A percentile compares a stretch with the other conserved stretches of the same genome.
Evolutionary conservation across 208 protist species (phyloP).

Genomic region (Porcisia deanei): DNA sequence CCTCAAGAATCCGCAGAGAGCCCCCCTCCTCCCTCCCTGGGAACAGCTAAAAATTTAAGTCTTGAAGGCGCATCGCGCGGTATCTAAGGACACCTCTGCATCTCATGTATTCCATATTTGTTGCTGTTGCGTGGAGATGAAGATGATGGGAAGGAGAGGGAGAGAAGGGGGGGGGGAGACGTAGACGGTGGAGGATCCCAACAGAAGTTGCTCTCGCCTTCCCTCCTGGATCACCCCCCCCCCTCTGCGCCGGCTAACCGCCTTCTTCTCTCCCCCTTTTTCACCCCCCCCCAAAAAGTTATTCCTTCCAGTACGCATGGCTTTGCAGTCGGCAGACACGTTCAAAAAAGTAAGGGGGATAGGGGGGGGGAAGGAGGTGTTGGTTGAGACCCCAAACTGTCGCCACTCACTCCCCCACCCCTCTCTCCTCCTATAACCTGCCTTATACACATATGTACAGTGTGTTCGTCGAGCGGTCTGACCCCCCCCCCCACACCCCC

Average conservation of each 20-base stretch:
- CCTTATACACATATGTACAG: background rate
- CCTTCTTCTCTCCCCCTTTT: background rate
- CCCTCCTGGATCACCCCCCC: slow-evolving; percentile 18
- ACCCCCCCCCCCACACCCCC: background rate
- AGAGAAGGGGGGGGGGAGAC: no score
- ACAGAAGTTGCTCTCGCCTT: slow-evolving; percentile 29
- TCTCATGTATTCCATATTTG: no score
- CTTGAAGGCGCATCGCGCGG: no score
- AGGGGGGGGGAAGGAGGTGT: background rate
- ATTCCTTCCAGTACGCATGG: background rate
- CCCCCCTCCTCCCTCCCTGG: no score
- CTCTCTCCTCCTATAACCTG: background rate
- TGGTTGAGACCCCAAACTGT: no score
- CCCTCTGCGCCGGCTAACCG: background rate
- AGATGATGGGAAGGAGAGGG: no score
- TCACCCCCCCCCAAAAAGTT: no score
- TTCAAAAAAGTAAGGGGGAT: background rate
- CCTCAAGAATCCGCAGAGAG: slow-evolving; percentile 30
- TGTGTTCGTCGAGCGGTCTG: no score
- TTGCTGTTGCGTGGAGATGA: no score
- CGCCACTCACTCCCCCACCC: background rate
- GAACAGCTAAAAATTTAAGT: no score
- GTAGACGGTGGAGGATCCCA: no score
- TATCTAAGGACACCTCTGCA: no score
- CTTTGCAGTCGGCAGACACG: background rate